These are phyloP conservation scores for Lobosporangium transversale DNA, from an alignment of 192 early-diverging fungal species.

Conservation along the genomic window DNA sequence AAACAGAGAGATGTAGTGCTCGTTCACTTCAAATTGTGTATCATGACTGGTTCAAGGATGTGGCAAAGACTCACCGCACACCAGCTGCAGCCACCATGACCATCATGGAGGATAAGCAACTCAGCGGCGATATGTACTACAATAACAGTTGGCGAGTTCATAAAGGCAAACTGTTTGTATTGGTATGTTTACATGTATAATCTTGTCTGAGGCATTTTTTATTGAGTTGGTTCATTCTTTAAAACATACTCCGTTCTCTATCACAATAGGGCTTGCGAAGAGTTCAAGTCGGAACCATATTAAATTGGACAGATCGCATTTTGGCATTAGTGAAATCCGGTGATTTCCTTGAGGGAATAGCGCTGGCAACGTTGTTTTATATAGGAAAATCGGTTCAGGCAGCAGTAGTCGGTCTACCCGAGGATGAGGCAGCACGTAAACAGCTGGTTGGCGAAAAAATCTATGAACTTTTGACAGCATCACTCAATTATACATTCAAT, in stretches of 20 bases:
- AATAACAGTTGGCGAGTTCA: slow-evolving; percentile 63
- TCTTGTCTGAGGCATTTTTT: not conserved
- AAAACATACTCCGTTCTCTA: too few species aligned
- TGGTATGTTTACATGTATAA: slow-evolving; percentile 52
- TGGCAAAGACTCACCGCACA: slow-evolving; percentile 27
- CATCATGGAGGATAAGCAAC: slow-evolving; percentile 19
- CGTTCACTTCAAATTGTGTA: slow-evolving; percentile 62
- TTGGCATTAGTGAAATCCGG: slow-evolving; percentile 64
- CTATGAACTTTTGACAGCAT: slow-evolving; percentile 61
- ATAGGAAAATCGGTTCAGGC: slow-evolving; percentile 63
- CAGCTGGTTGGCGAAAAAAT: slow-evolving; percentile 64
- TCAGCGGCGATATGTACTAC: slow-evolving; percentile 59
- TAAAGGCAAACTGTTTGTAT: slow-evolving; percentile 66
- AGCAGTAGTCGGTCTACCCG: slow-evolving; percentile 67
- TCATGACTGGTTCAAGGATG: slow-evolving; percentile 66
- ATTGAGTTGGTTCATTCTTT: too few species aligned
- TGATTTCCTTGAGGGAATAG: slow-evolving; percentile 66
- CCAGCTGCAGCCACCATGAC: slow-evolving; percentile 5
- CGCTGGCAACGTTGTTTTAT: slow-evolving; percentile 66
- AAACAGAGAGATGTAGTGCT: slow-evolving; percentile 60
- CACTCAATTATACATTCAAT: slow-evolving; percentile 67
- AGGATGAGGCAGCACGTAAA: slow-evolving; percentile 62
- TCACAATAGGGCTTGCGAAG: slow-evolving; percentile 59
- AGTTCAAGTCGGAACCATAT: slow-evolving; percentile 61
- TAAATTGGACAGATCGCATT: slow-evolving; percentile 69